These are phyloP conservation scores for Exophiala sp. DNA, from an alignment of 2,329 filamentous ascomycete species.

Conservation along the genomic window DNA sequence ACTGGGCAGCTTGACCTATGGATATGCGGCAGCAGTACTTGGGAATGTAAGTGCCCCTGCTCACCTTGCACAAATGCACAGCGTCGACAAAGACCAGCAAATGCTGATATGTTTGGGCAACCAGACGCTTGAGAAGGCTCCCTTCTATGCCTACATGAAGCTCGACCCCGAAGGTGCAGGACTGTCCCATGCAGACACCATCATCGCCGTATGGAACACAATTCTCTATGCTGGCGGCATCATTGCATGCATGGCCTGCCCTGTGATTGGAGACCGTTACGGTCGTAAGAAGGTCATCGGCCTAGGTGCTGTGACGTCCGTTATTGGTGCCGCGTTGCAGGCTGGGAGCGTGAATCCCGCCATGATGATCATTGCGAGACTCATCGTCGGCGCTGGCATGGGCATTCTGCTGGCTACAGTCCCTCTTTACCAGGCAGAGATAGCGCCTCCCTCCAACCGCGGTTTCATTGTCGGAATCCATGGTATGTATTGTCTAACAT, in stretches of 20 bases:
- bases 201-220: slow-evolving; percentile 2
- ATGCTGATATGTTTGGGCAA: too few relatives aligned
- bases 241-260: slow-evolving; percentile 1
- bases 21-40: too few relatives aligned
- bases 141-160: not conserved
- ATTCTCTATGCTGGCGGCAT: slow-evolving; percentile 5
- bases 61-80: too few relatives aligned
- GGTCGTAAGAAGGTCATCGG: slow-evolving; percentile 25
- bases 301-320: slow-evolving; percentile 35
- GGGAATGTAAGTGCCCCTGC: too few relatives aligned
- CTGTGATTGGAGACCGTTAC: not conserved
- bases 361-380: slow-evolving; percentile 22
- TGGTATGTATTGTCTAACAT: too few relatives aligned
- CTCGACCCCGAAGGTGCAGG: not conserved
- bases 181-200: not conserved
- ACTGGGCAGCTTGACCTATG: too few relatives aligned
- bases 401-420: slow-evolving; percentile 43
- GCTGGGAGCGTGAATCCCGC: slow-evolving; percentile 28
- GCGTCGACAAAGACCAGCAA: too few relatives aligned
- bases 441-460: slow-evolving; percentile 40
- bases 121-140: too few relatives aligned
- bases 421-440: slow-evolving; percentile 43
- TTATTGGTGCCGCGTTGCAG: slow-evolving; percentile 36
- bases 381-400: slow-evolving; percentile 38
- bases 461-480: slow-evolving; percentile 32